Evolutionary conservation across 257 asterid species (phyloP).

Genomic region (Haberlea rhodopensis): DNA sequence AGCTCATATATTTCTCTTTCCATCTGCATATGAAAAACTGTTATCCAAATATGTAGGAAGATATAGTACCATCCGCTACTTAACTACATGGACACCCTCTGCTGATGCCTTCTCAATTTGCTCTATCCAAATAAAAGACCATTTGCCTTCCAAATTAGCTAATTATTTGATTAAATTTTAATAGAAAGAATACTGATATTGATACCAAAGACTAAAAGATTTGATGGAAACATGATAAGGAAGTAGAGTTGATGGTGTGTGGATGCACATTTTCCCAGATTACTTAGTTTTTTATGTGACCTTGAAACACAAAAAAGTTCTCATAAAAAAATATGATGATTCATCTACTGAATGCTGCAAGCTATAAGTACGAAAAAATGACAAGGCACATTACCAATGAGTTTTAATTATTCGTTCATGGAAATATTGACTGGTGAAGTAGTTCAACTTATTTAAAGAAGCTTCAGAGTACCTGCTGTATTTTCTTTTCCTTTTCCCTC

Average conservation of each 20-base stretch:
- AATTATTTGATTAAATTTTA: background rate
- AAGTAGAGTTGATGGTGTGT: background rate
- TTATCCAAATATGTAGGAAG: constrained; percentile 16
- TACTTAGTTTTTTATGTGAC: background rate
- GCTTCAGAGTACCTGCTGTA: constrained; percentile 62
- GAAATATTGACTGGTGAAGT: constrained; percentile 14
- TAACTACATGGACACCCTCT: too few species aligned
- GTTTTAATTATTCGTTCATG: background rate
- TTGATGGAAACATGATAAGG: background rate
- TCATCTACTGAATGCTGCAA: background rate
- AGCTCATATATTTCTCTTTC: constrained; percentile 85
- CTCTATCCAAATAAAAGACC: background rate
- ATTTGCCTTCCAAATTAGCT: background rate
- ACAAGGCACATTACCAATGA: background rate
- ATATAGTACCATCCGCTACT: too few species aligned
- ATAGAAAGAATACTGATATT: background rate
- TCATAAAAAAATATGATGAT: too few species aligned
- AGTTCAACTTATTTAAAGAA: background rate
- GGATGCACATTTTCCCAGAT: background rate
- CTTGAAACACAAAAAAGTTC: background rate
- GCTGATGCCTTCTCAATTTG: constrained; percentile 7
- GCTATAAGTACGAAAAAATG: background rate
- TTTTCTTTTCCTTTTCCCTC: constrained; percentile 71
- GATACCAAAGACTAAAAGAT: background rate
- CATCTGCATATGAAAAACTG: constrained; percentile 55